These are phyloP conservation scores for Pestalotiopsis sp. DNA, from an alignment of 2,329 filamentous ascomycete species.

Conservation along the genomic window DNA sequence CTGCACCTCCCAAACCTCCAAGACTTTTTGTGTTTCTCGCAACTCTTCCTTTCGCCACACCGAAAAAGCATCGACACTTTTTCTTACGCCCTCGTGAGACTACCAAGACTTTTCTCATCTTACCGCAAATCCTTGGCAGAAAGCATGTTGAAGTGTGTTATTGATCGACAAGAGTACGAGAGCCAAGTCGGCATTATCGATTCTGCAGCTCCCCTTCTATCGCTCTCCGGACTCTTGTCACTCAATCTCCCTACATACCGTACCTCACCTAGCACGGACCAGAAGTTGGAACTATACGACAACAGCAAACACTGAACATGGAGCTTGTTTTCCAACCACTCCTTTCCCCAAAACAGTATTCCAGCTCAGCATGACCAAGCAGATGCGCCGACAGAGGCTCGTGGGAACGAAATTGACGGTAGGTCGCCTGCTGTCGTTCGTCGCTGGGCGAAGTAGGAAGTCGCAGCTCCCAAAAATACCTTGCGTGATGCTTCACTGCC, in stretches of 20 bases:
- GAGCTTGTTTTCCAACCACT: not conserved
- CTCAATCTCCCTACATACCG: not conserved
- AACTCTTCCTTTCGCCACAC: not conserved
- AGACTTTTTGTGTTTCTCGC: not conserved
- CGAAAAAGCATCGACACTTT: not conserved
- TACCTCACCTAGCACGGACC: not conserved
- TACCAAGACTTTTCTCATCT: not conserved
- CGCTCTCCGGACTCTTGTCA: not conserved
- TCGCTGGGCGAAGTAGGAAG: too few species aligned
- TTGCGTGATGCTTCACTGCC: not conserved
- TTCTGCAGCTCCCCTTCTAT: not conserved
- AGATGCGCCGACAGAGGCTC: too few species aligned
- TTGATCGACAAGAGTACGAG: not conserved
- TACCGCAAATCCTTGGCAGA: not conserved
- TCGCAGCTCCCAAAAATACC: too few species aligned
- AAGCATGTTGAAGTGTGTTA: not conserved
- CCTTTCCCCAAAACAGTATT: too few species aligned
- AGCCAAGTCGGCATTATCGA: not conserved
- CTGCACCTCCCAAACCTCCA: not conserved
- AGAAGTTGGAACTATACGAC: not conserved
- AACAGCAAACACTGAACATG: not conserved
- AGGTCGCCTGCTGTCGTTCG: too few species aligned
- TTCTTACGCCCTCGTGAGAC: not conserved
- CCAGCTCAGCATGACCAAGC: too few species aligned
- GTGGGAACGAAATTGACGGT: too few species aligned